Base-by-base conservation (phyloP, 805 yeast genomes). In the Hanseniaspora nectarophila region DNA sequence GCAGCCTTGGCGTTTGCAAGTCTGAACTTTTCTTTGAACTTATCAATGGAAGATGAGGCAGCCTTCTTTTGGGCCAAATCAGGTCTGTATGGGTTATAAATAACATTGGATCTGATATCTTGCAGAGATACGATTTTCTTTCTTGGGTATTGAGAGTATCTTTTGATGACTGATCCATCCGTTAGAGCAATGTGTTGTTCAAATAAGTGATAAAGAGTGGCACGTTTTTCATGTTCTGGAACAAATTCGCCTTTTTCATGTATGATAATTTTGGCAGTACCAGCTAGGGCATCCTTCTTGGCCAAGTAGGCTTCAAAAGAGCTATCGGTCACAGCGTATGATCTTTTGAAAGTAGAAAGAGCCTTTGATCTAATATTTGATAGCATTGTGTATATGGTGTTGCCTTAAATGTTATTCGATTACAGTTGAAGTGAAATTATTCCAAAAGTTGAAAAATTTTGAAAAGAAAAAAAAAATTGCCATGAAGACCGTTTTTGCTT, bases 181-280 rank as follows among this genome's bases (percentile, higher is more conserved):
- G 94, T 82, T 54, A 89, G 74, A 67, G 90, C 95, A n/a, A 92
- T 89, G 34, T 75, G 68, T 31, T 89, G 83, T 57, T 90, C 88
- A 65, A 92, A 92, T 66, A 86, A 86, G 69, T 90, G 77, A 67
- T 86, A 89, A 38, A 92, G 83, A 32, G 96, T 88, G 1, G 97
- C 97, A 67, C 97, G 78, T 16, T 95, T 88, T 64, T 84, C 84
- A 53, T 97, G 97, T 53, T 16, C 20, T 31, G 45, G 40, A 13
- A 47, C n/a, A 16, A 13, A 28, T 10, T 29, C 32, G 26, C 34
- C 35, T 12, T n/a, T n/a, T 31, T 39, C 35, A 26, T n/a, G 35
- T 2, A 23, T 2, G 5, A 20, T 24, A n/a, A 47, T 16, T 33
- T 47, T 47, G 15, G 18, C 16, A 26, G 45, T 37, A 10, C 45